Base-by-base conservation (phyloP, 495 filamentous ascomycete genomes). In the Aspergillus sparsus region DNA sequence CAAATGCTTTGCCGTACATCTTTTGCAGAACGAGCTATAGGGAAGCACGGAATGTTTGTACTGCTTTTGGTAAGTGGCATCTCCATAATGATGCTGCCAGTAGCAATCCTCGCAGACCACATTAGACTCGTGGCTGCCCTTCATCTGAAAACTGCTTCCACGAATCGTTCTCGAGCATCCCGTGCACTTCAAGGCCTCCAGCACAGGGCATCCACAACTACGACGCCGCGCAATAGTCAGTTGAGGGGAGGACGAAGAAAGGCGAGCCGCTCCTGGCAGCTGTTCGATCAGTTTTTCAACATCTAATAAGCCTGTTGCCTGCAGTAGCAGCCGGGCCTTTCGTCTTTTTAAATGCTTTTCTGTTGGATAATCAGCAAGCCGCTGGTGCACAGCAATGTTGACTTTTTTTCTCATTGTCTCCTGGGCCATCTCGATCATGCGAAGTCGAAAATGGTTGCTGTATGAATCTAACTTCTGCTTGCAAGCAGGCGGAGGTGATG, bases 21-120 rank as follows among this genome's bases (percentile, higher is more conserved):
- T n/a, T n/a, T n/a, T n/a, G n/a, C n/a, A n/a, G n/a, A n/a, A n/a
- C n/a, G n/a, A n/a, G n/a, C n/a, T n/a, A n/a, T n/a, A n/a, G n/a
- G n/a, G 42, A 0, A 69, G 64, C n/a, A 66, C 56, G 31, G 57
- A 64, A 27, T 73, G 68, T 49, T 71, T 73, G 57, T 70, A 70
- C 9, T 44, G 9, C 49, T 74, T 76, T n/a, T 55, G 42, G 42
- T 57, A 54, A 10, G 49, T 5, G 4, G 18, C 13, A 31, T 63
- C 49, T 5, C 61, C 61, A 32, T 61, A 53, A 13, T 61, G 35
- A n/a, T 64, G 53, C n/a, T 36, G 7, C 47, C 57, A 37, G 33
- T 67, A 67, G 51, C 64, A 67, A 16, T 58, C 55, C 32, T 53
- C 57, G 35, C 58, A 61, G 3, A 61, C 57, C 8, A 18, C 52